phyloP scores from a whole-genome alignment of 1,139 yeast genomes.

The Magnusiomyces paraingens region DNA sequence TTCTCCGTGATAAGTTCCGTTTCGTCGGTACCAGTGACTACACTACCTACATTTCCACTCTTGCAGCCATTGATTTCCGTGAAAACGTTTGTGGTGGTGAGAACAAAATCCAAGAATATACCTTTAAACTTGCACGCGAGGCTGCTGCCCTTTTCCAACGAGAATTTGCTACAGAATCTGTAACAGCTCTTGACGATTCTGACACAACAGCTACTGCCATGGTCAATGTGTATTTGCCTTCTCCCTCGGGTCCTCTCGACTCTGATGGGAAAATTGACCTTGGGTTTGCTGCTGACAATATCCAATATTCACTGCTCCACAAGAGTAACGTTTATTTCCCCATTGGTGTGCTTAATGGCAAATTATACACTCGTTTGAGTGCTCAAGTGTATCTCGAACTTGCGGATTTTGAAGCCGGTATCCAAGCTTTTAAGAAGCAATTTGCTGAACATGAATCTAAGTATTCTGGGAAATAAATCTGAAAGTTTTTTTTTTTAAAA shows the following conservation, averaged over 20 bases:
- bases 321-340: conserved; percentile 45
- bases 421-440: conserved; percentile 28
- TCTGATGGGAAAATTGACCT: not conserved
- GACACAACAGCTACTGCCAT: conserved; percentile 36
- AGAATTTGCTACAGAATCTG: conserved; percentile 29
- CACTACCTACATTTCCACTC: conserved; percentile 31
- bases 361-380: conserved; percentile 46
- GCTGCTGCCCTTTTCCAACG: conserved; percentile 38
- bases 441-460: not conserved
- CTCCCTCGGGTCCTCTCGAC: conserved; percentile 12
- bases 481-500: too few relatives aligned
- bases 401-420: conserved; percentile 46
- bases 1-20: conserved; percentile 30
- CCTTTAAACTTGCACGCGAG: conserved; percentile 39
- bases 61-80: conserved; percentile 48
- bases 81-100: conserved; percentile 57
- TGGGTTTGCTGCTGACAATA: conserved; percentile 10
- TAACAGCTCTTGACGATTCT: conserved; percentile 35
- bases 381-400: conserved; percentile 56
- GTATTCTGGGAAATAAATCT: not conserved
- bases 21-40: conserved; percentile 36
- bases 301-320: conserved; percentile 20
- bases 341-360: conserved; percentile 38
- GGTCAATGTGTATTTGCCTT: conserved; percentile 45
- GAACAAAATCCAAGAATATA: conserved; percentile 44